Evolutionary conservation across 2,329 filamentous ascomycete species (phyloP).

Genomic region (Cytospora leucostoma): DNA sequence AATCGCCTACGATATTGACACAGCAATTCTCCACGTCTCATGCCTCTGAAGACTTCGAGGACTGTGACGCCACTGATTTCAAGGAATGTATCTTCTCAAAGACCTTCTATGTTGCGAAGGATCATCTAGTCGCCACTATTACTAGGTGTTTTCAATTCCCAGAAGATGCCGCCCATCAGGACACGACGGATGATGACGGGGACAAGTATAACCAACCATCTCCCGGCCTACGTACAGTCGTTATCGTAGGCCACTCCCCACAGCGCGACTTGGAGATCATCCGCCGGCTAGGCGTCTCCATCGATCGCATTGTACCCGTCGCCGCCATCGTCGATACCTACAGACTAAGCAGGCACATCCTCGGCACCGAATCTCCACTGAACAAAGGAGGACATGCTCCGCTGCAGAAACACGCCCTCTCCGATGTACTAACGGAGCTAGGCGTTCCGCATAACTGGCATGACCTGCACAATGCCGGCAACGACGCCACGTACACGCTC

Average conservation of each 20-base stretch:
- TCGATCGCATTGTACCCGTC: neutral
- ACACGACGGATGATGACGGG: too few relatives aligned
- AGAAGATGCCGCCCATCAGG: too few relatives aligned
- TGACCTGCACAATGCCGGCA: conserved; percentile 13
- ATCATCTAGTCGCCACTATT: conserved; percentile 10
- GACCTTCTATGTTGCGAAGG: conserved; percentile 1
- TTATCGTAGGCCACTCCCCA: conserved; percentile 15
- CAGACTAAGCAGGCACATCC: conserved; percentile 11
- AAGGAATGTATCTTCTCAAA: conserved; percentile 8
- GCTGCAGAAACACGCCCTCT: conserved; percentile 1
- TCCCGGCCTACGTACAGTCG: neutral
- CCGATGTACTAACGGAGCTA: conserved; percentile 14
- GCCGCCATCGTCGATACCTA: conserved; percentile 14
- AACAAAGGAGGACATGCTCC: neutral
- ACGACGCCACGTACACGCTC: conserved; percentile 15
- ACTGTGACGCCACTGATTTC: conserved; percentile 14
- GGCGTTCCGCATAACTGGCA: conserved; percentile 2
- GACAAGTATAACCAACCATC: too few relatives aligned
- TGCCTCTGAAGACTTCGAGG: conserved; percentile 12
- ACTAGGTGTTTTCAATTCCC: conserved; percentile 5
- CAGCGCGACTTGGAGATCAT: conserved; percentile 11
- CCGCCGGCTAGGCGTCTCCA: conserved; percentile 5
- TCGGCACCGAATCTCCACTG: conserved; percentile 4
- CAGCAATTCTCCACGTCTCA: conserved; percentile 13
- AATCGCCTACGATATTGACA: neutral